A percentile compares a stretch with the other conserved stretches of the same genome.
phyloP scores from a whole-genome alignment of 2,329 filamentous ascomycete species.

The Lanzia echinophila region DNA sequence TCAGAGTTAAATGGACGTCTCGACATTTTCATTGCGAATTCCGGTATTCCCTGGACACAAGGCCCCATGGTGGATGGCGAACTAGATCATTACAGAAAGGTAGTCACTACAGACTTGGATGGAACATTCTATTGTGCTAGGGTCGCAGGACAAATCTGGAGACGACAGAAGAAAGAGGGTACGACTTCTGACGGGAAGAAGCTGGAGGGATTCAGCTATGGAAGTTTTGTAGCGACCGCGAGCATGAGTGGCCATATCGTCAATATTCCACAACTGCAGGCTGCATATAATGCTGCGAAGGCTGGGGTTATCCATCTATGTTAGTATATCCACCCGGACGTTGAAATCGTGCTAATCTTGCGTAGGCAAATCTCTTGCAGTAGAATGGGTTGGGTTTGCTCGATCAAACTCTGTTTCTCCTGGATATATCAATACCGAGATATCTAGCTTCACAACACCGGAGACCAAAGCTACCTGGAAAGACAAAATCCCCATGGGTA shows the following conservation, averaged over 20 bases:
- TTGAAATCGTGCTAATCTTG: not conserved
- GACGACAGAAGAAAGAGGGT: conserved; percentile 61
- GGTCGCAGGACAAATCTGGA: conserved; percentile 62
- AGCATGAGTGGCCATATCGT: conserved; percentile 74
- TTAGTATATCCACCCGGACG: conserved; percentile 26
- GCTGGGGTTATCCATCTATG: conserved; percentile 55
- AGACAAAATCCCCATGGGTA: conserved; percentile 73
- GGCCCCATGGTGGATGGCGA: conserved; percentile 60
- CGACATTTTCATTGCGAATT: conserved; percentile 75
- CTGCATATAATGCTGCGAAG: conserved; percentile 68
- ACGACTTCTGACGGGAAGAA: conserved; percentile 55
- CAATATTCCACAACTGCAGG: conserved; percentile 70
- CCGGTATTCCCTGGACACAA: conserved; percentile 67
- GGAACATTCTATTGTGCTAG: conserved; percentile 72
- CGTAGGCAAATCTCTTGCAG: conserved; percentile 59
- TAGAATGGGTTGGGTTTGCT: conserved; percentile 73
- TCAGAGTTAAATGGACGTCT: conserved; percentile 65
- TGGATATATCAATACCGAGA: conserved; percentile 70
- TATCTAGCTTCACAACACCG: conserved; percentile 55
- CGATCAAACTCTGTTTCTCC: conserved; percentile 67
- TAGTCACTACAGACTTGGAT: conserved; percentile 66
- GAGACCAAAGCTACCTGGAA: conserved; percentile 69
- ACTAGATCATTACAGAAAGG: conserved; percentile 56
- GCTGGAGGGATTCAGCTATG: conserved; percentile 52
- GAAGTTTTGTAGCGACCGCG: conserved; percentile 72